Base-by-base conservation (phyloP, 371 early-diverging fungal species). In the Apophysomyces elegans region DNA sequence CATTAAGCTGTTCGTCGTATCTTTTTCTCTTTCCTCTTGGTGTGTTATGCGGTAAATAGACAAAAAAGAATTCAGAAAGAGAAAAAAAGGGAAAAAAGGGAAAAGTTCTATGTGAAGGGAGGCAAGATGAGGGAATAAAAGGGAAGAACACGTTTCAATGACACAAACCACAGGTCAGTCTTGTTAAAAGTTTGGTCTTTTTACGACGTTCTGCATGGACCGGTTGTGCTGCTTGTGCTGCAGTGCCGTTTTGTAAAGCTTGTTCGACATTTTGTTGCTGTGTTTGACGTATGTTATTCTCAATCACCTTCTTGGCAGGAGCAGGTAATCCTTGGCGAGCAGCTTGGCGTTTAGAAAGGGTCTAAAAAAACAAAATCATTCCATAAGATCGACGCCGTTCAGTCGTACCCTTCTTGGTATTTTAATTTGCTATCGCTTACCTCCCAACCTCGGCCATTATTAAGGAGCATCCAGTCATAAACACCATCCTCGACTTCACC, bases 401-500 rank as follows among this genome's bases (percentile, higher is more conserved):
- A 26, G 3, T 26, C 32, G 32, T 26, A 26, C 32, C 32, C 32
- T 26, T 26, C 32, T 26, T 26, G 32, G 2, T 26, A 26, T 2
- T 26, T 26, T 26, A 26, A 26, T 26, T 26, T 26, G 32, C 32
- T 26, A 26, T 26, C 2, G 32, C 41, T 38, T 59, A 59, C 65
- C 44, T 84, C 81, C 84, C 84, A 83, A 5, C 85, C 82, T 61
- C 77, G 83, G 59, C 81, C 83, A 39, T 77, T 77, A 68, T 85
- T 85, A 36, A 86, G 72, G 41, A 89, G 69, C 89, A 93, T 91
- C 96, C 96, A 96, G 73, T 96, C 96, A 67, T 87, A 95, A 16
- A 94, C 83, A 18, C 91, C 91, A 70, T 95, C 95, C 70, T 96
- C 94, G 16, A 70, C 77, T 58, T 89, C 90, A 65, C 89, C 90